phyloP scores from a whole-genome alignment of 208 protist genomes.

The Acanthamoeba triangularis region DNA sequence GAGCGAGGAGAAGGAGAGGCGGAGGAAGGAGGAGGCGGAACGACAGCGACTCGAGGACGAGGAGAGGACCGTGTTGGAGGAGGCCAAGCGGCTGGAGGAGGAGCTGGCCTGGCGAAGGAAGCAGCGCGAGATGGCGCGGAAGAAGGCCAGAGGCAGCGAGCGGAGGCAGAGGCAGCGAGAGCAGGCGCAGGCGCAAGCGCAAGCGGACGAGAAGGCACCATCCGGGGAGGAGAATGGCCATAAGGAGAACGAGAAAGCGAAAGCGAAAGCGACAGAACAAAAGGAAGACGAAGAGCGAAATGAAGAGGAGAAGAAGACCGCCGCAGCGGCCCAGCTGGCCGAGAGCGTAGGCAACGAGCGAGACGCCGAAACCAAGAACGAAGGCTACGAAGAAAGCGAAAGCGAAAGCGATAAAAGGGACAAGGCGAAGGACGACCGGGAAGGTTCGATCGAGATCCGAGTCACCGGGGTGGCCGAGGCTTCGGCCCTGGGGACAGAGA shows the following conservation, averaged over 20 bases:
- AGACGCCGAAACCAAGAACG: neutral
- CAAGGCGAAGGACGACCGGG: neutral
- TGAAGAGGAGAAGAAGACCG: neutral
- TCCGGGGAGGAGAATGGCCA: neutral
- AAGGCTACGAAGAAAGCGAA: neutral
- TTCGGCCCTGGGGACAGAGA: too few species aligned
- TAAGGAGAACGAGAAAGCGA: neutral
- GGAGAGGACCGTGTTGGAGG: conserved; percentile 43
- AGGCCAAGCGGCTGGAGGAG: conserved; percentile 26
- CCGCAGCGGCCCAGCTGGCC: neutral
- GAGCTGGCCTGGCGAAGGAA: conserved; percentile 43
- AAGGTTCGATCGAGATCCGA: neutral
- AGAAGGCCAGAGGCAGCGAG: neutral
- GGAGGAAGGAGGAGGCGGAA: conserved; percentile 4
- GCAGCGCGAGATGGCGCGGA: conserved; percentile 10
- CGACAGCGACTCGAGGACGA: conserved; percentile 29
- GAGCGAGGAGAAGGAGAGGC: neutral
- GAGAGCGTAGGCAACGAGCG: neutral
- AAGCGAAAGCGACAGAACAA: neutral
- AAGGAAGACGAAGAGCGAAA: neutral
- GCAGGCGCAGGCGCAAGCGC: neutral
- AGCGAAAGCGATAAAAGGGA: neutral
- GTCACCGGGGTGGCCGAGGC: neutral
- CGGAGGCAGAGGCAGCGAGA: neutral
- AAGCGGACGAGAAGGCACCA: neutral